Evolutionary conservation across 257 asterid species (phyloP).

Genomic region (Fraxinus excelsior): DNA sequence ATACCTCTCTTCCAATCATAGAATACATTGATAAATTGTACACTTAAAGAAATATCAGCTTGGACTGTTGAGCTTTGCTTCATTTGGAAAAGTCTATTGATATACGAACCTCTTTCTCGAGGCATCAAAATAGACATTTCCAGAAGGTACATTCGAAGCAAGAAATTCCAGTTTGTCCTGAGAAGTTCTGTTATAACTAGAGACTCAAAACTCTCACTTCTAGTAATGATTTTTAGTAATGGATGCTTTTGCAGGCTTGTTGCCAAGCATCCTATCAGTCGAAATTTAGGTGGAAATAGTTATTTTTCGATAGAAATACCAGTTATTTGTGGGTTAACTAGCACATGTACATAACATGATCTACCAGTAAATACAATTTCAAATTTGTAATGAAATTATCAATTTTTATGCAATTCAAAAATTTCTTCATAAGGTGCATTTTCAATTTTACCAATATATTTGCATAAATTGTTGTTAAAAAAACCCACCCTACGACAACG

Average conservation of each 20-base stretch:
- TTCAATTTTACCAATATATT: no score
- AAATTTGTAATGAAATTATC: no score
- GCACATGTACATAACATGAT: constrained; percentile 8
- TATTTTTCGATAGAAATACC: constrained; percentile 9
- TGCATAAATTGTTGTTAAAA: no score
- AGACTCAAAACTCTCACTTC: background rate
- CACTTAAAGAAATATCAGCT: constrained; percentile 58
- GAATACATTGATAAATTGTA: constrained; percentile 75
- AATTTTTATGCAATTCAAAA: no score
- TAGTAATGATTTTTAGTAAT: no score
- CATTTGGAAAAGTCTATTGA: background rate
- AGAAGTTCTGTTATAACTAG: background rate
- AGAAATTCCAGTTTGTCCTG: background rate
- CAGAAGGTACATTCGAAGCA: background rate
- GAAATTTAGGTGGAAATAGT: constrained; percentile 5
- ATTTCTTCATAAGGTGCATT: no score
- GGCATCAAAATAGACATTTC: background rate
- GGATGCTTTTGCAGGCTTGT: background rate
- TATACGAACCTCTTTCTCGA: background rate
- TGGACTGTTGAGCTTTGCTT: constrained; percentile 72
- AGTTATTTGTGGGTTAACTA: constrained; percentile 1
- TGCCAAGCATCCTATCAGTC: background rate
- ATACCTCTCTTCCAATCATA: constrained; percentile 72
- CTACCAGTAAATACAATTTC: constrained; percentile 11
- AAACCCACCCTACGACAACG: no score